Conservation (phyloP, 75 land plant genomes). For the Larix kaempferi region DNA sequence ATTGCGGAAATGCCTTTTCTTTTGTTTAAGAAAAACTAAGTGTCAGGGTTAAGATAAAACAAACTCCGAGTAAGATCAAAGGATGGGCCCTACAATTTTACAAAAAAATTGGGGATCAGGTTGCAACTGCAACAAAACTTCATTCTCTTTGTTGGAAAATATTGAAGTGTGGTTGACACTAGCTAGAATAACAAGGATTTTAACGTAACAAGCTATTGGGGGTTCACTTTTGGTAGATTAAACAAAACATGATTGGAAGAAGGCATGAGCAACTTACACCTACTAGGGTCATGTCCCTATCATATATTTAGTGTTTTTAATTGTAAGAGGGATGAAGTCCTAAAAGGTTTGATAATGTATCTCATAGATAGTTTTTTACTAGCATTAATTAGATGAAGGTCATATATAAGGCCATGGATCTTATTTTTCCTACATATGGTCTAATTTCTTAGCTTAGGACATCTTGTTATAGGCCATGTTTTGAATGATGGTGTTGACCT, state of each 20-base stretch:
- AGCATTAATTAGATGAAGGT: neutral
- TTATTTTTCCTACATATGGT: neutral
- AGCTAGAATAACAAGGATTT: neutral
- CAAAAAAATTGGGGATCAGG: no score
- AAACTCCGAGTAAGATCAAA: no score
- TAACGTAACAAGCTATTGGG: neutral
- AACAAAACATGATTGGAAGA: neutral
- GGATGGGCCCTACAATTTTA: no score
- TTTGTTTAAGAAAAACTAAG: no score
- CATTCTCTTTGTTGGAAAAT: no score
- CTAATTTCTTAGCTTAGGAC: neutral
- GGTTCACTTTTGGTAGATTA: neutral
- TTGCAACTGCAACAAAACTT: no score
- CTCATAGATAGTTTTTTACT: neutral
- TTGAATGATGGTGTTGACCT: neutral
- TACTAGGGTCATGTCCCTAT: neutral
- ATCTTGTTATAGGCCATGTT: neutral
- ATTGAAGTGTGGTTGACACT: neutral
- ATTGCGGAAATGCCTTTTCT: no score
- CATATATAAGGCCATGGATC: neutral
- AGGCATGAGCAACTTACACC: neutral
- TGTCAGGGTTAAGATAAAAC: no score
- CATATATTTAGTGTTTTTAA: neutral
- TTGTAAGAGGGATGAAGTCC: neutral
- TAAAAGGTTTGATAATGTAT: neutral